These are phyloP conservation scores for Pseudonectria foliicola DNA, from an alignment of 2,329 filamentous ascomycete species.

Conservation along the genomic window DNA sequence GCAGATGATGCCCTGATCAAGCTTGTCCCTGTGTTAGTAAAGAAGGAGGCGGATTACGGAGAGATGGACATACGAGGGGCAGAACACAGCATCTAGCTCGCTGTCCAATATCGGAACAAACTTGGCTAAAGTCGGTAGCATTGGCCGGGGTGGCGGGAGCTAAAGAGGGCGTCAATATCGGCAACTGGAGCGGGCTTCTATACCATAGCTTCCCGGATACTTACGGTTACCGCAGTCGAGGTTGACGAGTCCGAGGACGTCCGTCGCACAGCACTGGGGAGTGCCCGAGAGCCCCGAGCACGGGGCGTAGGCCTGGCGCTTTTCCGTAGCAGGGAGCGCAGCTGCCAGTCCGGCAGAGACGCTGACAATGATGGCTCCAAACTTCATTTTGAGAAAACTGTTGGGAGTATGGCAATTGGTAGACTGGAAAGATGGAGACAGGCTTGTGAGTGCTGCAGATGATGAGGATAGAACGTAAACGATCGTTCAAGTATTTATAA, in stretches of 20 bases:
- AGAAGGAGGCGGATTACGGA: too few relatives aligned
- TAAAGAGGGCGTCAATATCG: constrained; percentile 7
- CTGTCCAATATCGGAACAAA: constrained; percentile 43
- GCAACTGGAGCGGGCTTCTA: rapidly evolving
- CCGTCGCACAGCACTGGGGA: constrained; percentile 54
- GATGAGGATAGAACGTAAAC: too few relatives aligned
- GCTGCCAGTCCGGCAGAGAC: constrained; percentile 16
- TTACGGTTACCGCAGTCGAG: constrained; percentile 50
- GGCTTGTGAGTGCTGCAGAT: too few relatives aligned
- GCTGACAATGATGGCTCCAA: constrained; percentile 22
- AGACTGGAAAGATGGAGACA: background rate
- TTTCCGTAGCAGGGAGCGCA: constrained; percentile 24
- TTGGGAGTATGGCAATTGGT: background rate
- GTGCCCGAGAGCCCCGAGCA: constrained; percentile 37
- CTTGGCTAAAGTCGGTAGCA: constrained; percentile 35
- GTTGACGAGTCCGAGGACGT: constrained; percentile 50
- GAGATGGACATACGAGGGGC: constrained; percentile 34
- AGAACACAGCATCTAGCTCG: constrained; percentile 51
- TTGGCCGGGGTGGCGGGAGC: constrained; percentile 26
- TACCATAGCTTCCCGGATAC: constrained; percentile 15
- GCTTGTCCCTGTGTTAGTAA: background rate
- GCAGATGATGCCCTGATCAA: constrained; percentile 31
- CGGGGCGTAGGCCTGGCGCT: constrained; percentile 30
- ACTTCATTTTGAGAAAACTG: constrained; percentile 23
- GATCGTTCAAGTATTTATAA: too few relatives aligned